Base-by-base conservation (phyloP, 1,284 basidiomycete genomes). In the Trametes sp. region DNA sequence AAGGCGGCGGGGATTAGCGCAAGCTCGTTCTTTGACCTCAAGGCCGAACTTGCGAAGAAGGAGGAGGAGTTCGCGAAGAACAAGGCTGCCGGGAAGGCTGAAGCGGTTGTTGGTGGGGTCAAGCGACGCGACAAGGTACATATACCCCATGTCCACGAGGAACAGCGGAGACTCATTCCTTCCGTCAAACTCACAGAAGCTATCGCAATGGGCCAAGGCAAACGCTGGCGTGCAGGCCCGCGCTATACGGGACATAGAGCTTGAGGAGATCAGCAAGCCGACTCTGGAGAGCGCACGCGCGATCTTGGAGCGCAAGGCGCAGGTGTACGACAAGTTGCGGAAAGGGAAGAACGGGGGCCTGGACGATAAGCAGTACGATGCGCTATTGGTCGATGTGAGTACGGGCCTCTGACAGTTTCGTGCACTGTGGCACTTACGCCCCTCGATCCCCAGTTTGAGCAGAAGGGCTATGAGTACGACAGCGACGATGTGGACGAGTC, bases 291-390 rank as follows among this genome's bases (percentile, higher is more conserved):
- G 84, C 1, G 87, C 89, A 10, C 85, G 86, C 9, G 84, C 86
- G 1, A 83, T 82, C 5, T 76, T 98, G 54, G 88, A 93, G 74
- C 83, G 88, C 50, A 98, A 98, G 75, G 89, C 94, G 6, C 84
- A 84, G 73, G 87, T 91, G 61, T 98, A 98, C 71, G 90, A 94
- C 6, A 89, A 93, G 71, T 75, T 97, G 35, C 78, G 82, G 69
- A 88, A 87, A 65, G 96, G 96, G 8, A 92, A 94, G 76, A 87
- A 86, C 9, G 94, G 88, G 0, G 94, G 93, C 0, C 70, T 97
- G 70, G 88, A 75, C 29, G 92, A 96, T 56, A 87, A 86, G 64
- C 92, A 97, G 72, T 88, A 88, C 62, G 88, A 88, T 48, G 81
- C 85, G 23, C 77, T 94, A 11, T 78, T 95, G 54, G 92, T 98